phyloP scores from a whole-genome alignment of 208 protist species.

The Leptomonas seymouri region DNA sequence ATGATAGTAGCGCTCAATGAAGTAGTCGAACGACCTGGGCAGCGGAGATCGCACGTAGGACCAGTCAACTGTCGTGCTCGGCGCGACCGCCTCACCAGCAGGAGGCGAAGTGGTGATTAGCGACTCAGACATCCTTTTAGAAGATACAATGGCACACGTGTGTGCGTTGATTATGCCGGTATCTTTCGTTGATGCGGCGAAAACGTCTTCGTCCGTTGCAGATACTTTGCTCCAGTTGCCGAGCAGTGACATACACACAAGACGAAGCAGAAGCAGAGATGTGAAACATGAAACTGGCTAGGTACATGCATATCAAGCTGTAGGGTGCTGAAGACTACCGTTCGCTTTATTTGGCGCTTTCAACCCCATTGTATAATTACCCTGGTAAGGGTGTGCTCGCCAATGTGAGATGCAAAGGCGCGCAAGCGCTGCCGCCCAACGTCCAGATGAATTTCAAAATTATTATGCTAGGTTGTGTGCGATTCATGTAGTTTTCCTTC shows the following conservation, averaged over 20 bases:
- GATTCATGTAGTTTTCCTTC: too few species aligned
- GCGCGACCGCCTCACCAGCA: background rate
- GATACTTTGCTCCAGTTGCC: too few species aligned
- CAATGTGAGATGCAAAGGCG: too few species aligned
- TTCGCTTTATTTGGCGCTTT: too few species aligned
- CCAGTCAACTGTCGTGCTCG: slow-evolving; percentile 14
- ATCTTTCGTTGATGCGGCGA: background rate
- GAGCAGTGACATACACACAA: background rate
- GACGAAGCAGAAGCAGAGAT: background rate
- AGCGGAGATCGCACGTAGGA: slow-evolving; percentile 27
- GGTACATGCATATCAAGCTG: too few species aligned
- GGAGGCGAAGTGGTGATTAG: background rate
- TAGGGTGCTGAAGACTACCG: too few species aligned
- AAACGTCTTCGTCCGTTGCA: too few species aligned
- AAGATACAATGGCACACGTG: background rate
- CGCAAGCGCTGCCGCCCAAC: too few species aligned
- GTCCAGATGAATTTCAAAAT: too few species aligned
- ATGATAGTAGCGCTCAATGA: slow-evolving; percentile 79
- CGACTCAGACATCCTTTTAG: background rate
- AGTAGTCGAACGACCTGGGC: slow-evolving; percentile 76
- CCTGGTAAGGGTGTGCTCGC: too few species aligned
- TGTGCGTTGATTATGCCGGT: slow-evolving; percentile 1
- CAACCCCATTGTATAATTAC: too few species aligned
- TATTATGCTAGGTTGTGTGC: too few species aligned
- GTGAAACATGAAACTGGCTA: background rate